Evolutionary conservation across 768 basidiomycete genomes (phyloP), one percentile per base, ranked within the genome.

Genomic region (Hypholoma sublateritium): DNA sequence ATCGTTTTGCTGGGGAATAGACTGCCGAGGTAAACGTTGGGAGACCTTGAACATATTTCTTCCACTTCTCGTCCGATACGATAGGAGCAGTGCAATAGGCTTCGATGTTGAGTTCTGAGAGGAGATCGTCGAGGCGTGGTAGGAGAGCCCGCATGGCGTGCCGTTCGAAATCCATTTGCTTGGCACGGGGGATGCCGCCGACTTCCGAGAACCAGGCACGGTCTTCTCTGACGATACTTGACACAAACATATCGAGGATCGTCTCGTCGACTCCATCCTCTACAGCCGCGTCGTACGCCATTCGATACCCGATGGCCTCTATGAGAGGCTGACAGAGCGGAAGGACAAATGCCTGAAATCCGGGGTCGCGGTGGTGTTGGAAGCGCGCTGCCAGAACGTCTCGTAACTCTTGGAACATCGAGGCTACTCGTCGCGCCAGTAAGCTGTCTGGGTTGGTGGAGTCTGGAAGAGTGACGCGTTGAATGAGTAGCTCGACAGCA

Each of bases 301-400:
- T 70, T 1, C 78, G 71, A 59, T 79, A 74, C 1, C 80, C 80
- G 51, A 81, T 74, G 5, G 79, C 76, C 50, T 75, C 70, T 22
- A 81, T 58, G 0, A 77, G 53, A 1, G 56, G 54, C 39, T 75
- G 71, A 53, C 78, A 77, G 21, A 68, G 68, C 0, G 80, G 81
- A 17, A 82, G 74, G 16, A 81, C 24, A 21, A 69, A 63, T 5
- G 65, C 63, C 56, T 74, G 70, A 56, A 77, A 71, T 0, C 64
- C 61, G 1, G 62, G 55, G 55, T 68, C 69, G 19, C 77, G 74
- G 57, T 67, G 67, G 1, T 63, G 55, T 17, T 64, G 61, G 24
- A 59, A 60, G 6, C 53, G 59, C 22, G 65, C 48, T 1, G 59
- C 51, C 1, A 75, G 61, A 5, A 67, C 50, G n/a, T 41, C 21